These are phyloP conservation scores for Takashimella koratensis DNA, from an alignment of 1,284 basidiomycete species.

Conservation along the genomic window DNA sequence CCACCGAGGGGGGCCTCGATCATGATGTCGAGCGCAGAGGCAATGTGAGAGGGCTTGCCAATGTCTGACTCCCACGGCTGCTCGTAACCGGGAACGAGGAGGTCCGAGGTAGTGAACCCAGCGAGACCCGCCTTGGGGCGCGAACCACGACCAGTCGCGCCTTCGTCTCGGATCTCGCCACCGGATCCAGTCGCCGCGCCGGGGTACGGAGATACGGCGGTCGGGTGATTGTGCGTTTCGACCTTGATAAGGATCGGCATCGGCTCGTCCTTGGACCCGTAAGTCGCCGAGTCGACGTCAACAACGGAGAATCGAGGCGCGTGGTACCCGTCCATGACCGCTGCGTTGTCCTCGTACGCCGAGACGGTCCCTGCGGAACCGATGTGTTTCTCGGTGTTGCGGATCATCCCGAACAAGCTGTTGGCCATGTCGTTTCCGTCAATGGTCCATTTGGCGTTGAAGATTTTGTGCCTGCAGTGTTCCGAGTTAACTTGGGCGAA, in stretches of 20 bases:
- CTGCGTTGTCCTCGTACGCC: constrained; percentile 97
- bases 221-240: constrained; percentile 99
- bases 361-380: constrained; percentile 77
- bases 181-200: constrained; percentile 97
- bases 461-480: constrained; percentile 99
- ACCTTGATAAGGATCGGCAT: constrained; percentile 95
- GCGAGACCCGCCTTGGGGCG: constrained; percentile 93
- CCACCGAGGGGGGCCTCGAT: constrained; percentile 91
- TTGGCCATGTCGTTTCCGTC: constrained; percentile 65
- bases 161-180: constrained; percentile 97
- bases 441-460: constrained; percentile 95
- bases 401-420: constrained; percentile 96
- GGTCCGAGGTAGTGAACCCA: constrained; percentile 93
- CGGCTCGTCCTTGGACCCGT: constrained; percentile 61
- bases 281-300: constrained; percentile 50
- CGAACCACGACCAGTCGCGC: constrained; percentile 89
- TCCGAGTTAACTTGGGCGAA: constrained; percentile 99
- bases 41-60: constrained; percentile 86
- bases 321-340: constrained; percentile 78
- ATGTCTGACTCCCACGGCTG: constrained; percentile 88
- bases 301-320: constrained; percentile 75
- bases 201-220: constrained; percentile 95
- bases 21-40: constrained; percentile 95
- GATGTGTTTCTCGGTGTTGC: constrained; percentile 81
- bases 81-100: constrained; percentile 78